phyloP scores from a whole-genome alignment of 2,329 filamentous ascomycete genomes.

The Aspergillus transmontanensis region DNA sequence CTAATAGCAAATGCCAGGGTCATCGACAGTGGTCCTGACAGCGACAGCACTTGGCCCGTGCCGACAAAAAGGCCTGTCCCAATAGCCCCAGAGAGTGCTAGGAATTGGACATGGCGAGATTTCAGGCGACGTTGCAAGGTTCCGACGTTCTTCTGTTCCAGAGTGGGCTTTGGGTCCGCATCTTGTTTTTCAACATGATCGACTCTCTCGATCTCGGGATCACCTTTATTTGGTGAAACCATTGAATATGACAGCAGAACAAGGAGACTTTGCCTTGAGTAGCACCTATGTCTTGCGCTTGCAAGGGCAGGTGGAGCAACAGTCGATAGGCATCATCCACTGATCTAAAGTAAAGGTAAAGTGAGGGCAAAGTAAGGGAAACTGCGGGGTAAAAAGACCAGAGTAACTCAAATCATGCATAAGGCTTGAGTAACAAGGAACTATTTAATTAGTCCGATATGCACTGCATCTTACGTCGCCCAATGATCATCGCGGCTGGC shows the following conservation, averaged over 20 bases:
- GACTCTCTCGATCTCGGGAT: not conserved
- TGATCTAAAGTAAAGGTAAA: not conserved
- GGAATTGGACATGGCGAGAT: constrained; percentile 42
- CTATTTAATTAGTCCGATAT: not conserved
- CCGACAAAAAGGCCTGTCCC: constrained; percentile 39
- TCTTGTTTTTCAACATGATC: not conserved
- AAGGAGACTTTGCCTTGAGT: not conserved
- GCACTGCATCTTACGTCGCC: not conserved
- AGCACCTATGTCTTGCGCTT: not conserved
- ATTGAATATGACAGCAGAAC: not conserved
- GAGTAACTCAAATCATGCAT: not conserved
- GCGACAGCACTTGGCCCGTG: constrained; percentile 35
- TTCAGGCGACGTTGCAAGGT: constrained; percentile 35
- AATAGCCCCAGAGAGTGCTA: constrained; percentile 41
- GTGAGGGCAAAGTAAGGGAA: not conserved
- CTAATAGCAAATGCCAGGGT: constrained; percentile 40
- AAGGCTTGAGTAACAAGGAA: not conserved
- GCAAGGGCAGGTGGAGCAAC: not conserved
- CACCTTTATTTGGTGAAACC: not conserved
- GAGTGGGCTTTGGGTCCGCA: not conserved
- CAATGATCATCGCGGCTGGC: not conserved
- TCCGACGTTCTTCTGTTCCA: not conserved
- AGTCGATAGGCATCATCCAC: not conserved
- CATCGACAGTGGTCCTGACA: constrained; percentile 36
- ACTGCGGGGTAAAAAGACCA: not conserved